Evolutionary conservation across 768 basidiomycete species (phyloP).

Genomic region (Phaeolepiota aurea): DNA sequence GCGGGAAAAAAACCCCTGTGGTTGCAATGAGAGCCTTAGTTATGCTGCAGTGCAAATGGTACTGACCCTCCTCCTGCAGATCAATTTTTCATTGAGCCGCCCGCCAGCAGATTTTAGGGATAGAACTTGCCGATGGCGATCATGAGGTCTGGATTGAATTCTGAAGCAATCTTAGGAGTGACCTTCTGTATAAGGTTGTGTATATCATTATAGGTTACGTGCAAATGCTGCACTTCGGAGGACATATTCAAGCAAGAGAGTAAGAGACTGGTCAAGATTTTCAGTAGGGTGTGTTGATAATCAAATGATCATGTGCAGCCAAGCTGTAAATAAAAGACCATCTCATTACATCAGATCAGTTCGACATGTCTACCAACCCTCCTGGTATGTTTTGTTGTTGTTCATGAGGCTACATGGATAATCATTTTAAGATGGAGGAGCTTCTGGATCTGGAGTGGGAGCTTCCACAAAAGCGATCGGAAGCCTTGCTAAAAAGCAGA

Average conservation of each 20-base stretch:
- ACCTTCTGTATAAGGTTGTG: slow-evolving; percentile 77
- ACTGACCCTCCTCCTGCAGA: slow-evolving; percentile 73
- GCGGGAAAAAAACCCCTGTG: slow-evolving; percentile 96
- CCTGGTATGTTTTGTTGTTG: too few species aligned
- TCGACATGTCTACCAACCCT: too few species aligned
- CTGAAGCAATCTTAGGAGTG: slow-evolving; percentile 56
- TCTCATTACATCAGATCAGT: too few species aligned
- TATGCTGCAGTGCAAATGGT: too few species aligned
- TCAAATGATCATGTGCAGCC: background rate
- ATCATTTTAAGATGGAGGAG: too few species aligned
- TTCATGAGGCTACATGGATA: too few species aligned
- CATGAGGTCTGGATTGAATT: slow-evolving; percentile 83
- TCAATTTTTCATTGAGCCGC: slow-evolving; percentile 7
- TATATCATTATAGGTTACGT: slow-evolving; percentile 85
- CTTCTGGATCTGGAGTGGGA: too few species aligned
- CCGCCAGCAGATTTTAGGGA: background rate
- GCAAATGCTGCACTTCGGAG: slow-evolving; percentile 48
- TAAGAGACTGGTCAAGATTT: background rate
- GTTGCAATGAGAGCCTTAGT: too few species aligned
- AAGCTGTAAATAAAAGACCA: too few species aligned
- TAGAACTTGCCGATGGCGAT: slow-evolving; percentile 59
- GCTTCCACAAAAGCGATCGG: slow-evolving; percentile 57
- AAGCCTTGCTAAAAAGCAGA: slow-evolving; percentile 64
- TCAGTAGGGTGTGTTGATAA: background rate
- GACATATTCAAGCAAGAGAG: slow-evolving; percentile 23